phyloP scores from a whole-genome alignment of 805 yeast genomes.

The Brettanomyces sp. region DNA sequence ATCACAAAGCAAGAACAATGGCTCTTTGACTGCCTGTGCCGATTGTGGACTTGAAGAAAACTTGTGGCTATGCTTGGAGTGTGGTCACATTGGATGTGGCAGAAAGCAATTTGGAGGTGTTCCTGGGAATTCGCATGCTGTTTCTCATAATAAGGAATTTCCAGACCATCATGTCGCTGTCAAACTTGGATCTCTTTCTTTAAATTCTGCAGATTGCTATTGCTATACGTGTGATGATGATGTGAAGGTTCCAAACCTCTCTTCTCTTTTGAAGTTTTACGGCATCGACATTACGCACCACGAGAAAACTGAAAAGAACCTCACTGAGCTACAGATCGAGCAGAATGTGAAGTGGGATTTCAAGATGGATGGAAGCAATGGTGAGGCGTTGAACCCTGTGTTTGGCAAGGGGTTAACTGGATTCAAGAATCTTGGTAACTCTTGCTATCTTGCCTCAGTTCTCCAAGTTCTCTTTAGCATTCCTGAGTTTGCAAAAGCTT shows the following conservation, averaged over 20 bases:
- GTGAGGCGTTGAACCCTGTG: constrained; percentile 53
- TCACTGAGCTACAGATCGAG: constrained; percentile 85
- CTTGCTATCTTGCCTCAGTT: constrained; percentile 82
- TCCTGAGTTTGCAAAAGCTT: constrained; percentile 31
- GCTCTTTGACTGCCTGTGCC: constrained; percentile 37
- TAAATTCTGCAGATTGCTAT: constrained; percentile 74
- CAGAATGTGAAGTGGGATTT: constrained; percentile 94
- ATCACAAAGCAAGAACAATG: constrained; percentile 25
- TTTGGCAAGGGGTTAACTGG: constrained; percentile 80
- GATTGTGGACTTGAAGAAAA: constrained; percentile 63
- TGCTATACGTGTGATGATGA: constrained; percentile 90
- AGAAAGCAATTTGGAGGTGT: constrained; percentile 88
- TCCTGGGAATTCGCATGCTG: constrained; percentile 90
- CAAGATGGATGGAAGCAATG: constrained; percentile 63
- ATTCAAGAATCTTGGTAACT: constrained; percentile 80
- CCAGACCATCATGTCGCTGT: constrained; percentile 74
- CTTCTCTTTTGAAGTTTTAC: constrained; percentile 40
- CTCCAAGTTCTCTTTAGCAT: constrained; percentile 59
- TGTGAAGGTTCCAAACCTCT: constrained; percentile 58
- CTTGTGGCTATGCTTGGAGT: constrained; percentile 84
- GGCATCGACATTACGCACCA: constrained; percentile 54
- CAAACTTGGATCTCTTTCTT: constrained; percentile 80
- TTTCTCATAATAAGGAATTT: constrained; percentile 48
- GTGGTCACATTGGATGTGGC: constrained; percentile 94
- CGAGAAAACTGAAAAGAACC: constrained; percentile 74